These are phyloP conservation scores for Pyrenophora tritici-repentis DNA, from an alignment of 2,329 filamentous ascomycete species.

Conservation along the genomic window DNA sequence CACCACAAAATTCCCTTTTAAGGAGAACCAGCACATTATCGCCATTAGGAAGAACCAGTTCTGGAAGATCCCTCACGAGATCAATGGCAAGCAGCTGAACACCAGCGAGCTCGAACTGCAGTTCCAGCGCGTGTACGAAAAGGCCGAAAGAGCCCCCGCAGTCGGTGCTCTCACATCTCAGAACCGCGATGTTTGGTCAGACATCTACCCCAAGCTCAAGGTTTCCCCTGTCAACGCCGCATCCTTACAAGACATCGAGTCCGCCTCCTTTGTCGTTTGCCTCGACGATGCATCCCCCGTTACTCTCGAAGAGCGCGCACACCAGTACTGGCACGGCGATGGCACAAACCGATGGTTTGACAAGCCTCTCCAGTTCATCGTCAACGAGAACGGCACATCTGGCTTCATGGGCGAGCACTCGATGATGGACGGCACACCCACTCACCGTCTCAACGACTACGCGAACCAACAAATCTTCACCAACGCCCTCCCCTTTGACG, in stretches of 20 bases:
- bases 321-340: constrained; percentile 98
- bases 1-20: constrained; percentile 76
- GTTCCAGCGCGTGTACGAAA: constrained; percentile 82
- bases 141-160: constrained; percentile 67
- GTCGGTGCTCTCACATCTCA: constrained; percentile 87
- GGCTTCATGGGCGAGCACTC: constrained; percentile 99
- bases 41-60: constrained; percentile 96
- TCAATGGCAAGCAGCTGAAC: constrained; percentile 83
- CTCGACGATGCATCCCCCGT: constrained; percentile 90
- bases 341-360: constrained; percentile 96
- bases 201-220: constrained; percentile 68
- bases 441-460: constrained; percentile 94
- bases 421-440: constrained; percentile 99
- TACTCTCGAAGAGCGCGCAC: constrained; percentile 92
- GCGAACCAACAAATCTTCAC: constrained; percentile 89
- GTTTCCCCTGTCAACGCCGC: constrained; percentile 76
- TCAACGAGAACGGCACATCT: constrained; percentile 97
- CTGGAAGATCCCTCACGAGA: constrained; percentile 86
- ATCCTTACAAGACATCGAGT: constrained; percentile 80
- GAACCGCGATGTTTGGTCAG: constrained; percentile 91
- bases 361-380: constrained; percentile 96
- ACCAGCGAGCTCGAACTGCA: constrained; percentile 87
- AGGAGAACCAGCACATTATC: constrained; percentile 83
- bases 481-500: constrained; percentile 89
- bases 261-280: constrained; percentile 88